Percentiles rank a stretch among this genome's conserved stretches.
Evolutionary conservation across 495 filamentous ascomycete species (phyloP).

Genomic region (Daldinia vernicosa): DNA sequence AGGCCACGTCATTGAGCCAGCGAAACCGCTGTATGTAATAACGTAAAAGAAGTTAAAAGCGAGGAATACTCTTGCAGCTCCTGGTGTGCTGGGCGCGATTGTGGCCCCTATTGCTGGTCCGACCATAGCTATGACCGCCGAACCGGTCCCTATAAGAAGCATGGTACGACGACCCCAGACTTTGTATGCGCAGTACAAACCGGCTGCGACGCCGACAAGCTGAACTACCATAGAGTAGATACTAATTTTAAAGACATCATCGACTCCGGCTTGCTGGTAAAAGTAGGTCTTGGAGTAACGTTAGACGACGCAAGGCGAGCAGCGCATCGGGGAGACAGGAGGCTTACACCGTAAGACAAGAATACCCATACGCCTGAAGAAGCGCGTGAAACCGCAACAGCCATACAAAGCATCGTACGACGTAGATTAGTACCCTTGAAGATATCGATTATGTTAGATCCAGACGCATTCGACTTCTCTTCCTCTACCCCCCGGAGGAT

Average conservation of each 20-base stretch:
- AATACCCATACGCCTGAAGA: conserved; percentile 46
- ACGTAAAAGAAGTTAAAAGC: conserved; percentile 46
- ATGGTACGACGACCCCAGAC: conserved; percentile 56
- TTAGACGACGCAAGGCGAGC: conserved; percentile 16
- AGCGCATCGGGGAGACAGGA: conserved; percentile 19
- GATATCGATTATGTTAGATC: conserved; percentile 38
- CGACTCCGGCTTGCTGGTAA: conserved; percentile 42
- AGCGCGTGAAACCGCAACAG: conserved; percentile 38
- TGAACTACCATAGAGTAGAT: conserved; percentile 56
- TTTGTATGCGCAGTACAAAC: conserved; percentile 53
- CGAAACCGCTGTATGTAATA: conserved; percentile 55
- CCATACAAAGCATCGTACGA: conserved; percentile 44
- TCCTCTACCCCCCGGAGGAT: conserved; percentile 44
- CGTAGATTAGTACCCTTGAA: conserved; percentile 46
- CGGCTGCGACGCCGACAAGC: conserved; percentile 55
- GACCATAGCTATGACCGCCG: conserved; percentile 53
- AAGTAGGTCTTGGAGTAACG: conserved; percentile 46
- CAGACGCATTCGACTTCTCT: conserved; percentile 39
- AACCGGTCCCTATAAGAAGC: conserved; percentile 55
- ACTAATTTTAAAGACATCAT: conserved; percentile 37
- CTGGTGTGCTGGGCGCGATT: conserved; percentile 47
- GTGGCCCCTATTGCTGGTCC: conserved; percentile 40
- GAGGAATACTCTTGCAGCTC: conserved; percentile 56
- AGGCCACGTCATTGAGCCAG: conserved; percentile 55
- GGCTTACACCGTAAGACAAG: conserved; percentile 43